phyloP scores from a whole-genome alignment of 2,329 filamentous ascomycete genomes.

The Pseudogymnoascus sp. region DNA sequence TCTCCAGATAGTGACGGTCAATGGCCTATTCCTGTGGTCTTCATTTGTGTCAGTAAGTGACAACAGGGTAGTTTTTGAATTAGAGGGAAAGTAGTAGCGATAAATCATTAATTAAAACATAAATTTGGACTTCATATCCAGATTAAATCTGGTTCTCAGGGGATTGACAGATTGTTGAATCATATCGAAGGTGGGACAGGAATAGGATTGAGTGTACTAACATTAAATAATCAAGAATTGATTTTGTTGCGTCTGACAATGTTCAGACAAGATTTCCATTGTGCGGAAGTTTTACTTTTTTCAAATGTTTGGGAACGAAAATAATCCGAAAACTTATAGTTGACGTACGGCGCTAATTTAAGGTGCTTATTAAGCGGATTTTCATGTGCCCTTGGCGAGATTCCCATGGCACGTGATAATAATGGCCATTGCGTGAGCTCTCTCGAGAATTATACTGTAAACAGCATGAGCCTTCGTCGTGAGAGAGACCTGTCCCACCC shows the following conservation, averaged over 20 bases:
- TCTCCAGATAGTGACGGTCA: slow-evolving; percentile 8
- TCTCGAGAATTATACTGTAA: background rate
- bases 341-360: slow-evolving; percentile 1
- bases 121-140: slow-evolving; percentile 43
- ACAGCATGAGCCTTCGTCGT: background rate
- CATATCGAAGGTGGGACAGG: slow-evolving; percentile 39
- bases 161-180: slow-evolving; percentile 80
- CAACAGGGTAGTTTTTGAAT: slow-evolving; percentile 13
- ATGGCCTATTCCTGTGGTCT: background rate
- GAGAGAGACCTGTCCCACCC: background rate
- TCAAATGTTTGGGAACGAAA: background rate
- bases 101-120: slow-evolving; percentile 43
- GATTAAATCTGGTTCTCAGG: slow-evolving; percentile 48
- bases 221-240: slow-evolving; percentile 6
- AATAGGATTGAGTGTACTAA: slow-evolving; percentile 14
- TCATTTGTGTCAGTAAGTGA: slow-evolving; percentile 2
- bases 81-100: slow-evolving; percentile 22
- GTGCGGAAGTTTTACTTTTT: background rate
- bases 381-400: background rate
- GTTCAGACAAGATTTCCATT: background rate
- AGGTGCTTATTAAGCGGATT: background rate
- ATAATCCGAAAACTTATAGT: slow-evolving; percentile 7
- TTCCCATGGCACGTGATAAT: background rate
- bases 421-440: background rate
- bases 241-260: background rate